phyloP scores from a whole-genome alignment of 169 alveolate species.

The Perkinsus marinus region DNA sequence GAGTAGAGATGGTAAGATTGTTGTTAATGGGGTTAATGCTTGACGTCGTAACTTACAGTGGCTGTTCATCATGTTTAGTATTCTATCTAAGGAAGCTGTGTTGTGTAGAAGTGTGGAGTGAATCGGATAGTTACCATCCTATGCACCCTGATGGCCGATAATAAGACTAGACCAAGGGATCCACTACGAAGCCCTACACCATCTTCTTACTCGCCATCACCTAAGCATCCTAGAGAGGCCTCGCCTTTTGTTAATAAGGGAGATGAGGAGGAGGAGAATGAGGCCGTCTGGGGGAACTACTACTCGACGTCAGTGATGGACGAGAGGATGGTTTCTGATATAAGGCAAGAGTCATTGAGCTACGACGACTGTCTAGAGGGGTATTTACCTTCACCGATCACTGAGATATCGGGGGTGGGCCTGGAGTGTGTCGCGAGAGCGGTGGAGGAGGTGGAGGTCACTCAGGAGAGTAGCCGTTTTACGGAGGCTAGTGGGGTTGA shows the following conservation, averaged over 20 bases:
- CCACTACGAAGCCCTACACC: not conserved
- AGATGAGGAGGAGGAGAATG: not conserved
- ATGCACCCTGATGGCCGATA: not conserved
- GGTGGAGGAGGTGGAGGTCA: not conserved
- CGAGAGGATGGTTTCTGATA: not conserved
- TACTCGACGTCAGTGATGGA: too few species aligned
- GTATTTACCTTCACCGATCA: not conserved
- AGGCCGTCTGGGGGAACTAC: not conserved
- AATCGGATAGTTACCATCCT: not conserved
- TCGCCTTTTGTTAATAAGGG: not conserved
- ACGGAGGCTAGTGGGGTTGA: not conserved
- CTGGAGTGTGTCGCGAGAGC: not conserved
- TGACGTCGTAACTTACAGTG: too few species aligned
- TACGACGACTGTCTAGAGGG: not conserved
- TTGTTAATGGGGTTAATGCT: too few species aligned
- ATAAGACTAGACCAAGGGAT: not conserved
- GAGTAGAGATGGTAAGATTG: too few species aligned
- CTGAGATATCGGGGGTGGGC: not conserved
- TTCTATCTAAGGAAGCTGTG: not conserved
- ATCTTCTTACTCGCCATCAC: not conserved
- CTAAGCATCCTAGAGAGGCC: not conserved
- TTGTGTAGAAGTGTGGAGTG: too few species aligned
- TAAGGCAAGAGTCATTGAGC: not conserved
- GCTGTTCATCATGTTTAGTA: too few species aligned
- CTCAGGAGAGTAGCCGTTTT: not conserved